phyloP scores from a whole-genome alignment of 352 stramenopile species.

The Pythium insidiosum region DNA sequence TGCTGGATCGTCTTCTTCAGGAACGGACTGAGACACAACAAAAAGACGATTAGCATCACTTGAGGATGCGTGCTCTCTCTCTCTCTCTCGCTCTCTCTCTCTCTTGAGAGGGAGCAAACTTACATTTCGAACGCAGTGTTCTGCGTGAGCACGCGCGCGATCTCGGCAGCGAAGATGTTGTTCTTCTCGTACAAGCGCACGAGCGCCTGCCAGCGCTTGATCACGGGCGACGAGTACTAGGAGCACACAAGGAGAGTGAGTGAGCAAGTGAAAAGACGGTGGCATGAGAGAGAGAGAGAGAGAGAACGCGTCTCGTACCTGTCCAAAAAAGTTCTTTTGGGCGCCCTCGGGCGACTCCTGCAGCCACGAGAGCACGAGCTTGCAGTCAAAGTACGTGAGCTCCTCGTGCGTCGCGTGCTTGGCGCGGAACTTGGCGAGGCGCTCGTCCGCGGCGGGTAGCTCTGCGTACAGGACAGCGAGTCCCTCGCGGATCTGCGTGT shows the following conservation, averaged over 20 bases:
- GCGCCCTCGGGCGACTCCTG: slow-evolving; percentile 48
- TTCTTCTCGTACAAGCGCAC: slow-evolving; percentile 73
- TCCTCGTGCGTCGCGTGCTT: slow-evolving; percentile 48
- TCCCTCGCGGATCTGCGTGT: slow-evolving; percentile 49
- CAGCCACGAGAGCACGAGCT: slow-evolving; percentile 47
- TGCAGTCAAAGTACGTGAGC: slow-evolving; percentile 76
- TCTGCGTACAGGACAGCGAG: slow-evolving; percentile 42
- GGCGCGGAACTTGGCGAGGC: slow-evolving; percentile 31
- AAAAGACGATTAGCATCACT: not conserved
- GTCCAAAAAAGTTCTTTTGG: slow-evolving; percentile 74
- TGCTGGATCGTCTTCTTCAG: slow-evolving; percentile 70
- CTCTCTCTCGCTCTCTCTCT: not conserved
- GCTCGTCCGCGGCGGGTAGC: slow-evolving; percentile 34
- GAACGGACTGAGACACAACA: slow-evolving; percentile 34
- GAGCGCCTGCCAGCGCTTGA: slow-evolving; percentile 63
- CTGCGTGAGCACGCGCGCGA: slow-evolving; percentile 62
- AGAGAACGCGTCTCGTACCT: no score
- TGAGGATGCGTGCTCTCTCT: not conserved
- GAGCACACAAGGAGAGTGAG: no score
- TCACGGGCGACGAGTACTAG: slow-evolving; percentile 66
- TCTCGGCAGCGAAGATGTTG: slow-evolving; percentile 66
- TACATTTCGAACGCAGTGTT: slow-evolving; percentile 79
- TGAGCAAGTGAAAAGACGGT: no score
- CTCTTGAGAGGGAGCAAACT: no score
- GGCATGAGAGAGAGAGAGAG: no score